Base-by-base conservation (phyloP, 2,329 filamentous ascomycete genomes). In the Aspergillus terreus region DNA sequence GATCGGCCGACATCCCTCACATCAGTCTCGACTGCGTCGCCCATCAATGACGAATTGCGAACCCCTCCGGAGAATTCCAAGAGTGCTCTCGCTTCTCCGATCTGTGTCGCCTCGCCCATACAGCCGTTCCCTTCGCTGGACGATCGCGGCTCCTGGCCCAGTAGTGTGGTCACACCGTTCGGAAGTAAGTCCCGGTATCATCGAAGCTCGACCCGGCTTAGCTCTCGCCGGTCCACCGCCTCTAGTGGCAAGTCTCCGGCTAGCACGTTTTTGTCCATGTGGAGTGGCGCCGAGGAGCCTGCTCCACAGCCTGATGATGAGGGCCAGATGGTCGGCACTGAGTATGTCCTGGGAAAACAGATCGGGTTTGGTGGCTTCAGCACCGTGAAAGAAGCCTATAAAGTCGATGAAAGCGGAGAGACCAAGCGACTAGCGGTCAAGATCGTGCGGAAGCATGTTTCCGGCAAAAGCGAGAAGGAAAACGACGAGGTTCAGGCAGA, bases 351-450 rank as follows among this genome's bases (percentile, higher is more conserved):
- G 47, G 84, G 84, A 44, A 83, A 84, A 57, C 79, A 83, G 53
- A 82, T 87, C 53, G 84, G 82, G 3, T 81, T 76, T 55, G 84
- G 84, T 23, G 84, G 84, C 4, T 87, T 87, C 66, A 85, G 83
- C 56, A 76, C 81, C 1, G 82, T 87, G 32, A 86, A 85, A 61
- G 84, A 87, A 67, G 83, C 84, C 6, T 83, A 78, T 54, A 85
- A 83, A 49, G 79, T 86, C 43, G 78, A 82, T 46, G 79, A 78
- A 30, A 71, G 76, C 46, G 78, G 78, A 36, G 72, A 78, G 40
- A 76, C 79, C n/a, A 78, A 78, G 48, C 67, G 66, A 15, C 64
- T 74, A 7, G 84, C 84, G 2, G 84, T 87, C 55, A 87, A 87
- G 64, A 85, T 87, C 58, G 83, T 87, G 15, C 82, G 78, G 55